Base-by-base conservation (phyloP, 2,329 filamentous ascomycete genomes). In the Chaetomium sp. region DNA sequence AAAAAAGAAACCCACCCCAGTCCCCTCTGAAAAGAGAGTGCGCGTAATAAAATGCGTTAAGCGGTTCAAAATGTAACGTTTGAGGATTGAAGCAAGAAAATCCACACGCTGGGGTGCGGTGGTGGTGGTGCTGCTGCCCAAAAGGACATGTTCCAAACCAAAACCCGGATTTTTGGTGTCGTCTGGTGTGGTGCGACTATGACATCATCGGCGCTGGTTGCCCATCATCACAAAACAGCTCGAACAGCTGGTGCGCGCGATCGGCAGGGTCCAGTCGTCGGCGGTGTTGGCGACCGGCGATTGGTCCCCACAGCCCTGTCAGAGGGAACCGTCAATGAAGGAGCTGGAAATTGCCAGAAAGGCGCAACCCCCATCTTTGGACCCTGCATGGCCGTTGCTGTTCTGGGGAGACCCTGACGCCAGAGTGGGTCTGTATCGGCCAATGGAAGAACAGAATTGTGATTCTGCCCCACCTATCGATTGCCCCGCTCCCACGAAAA, bases 381-480 rank as follows among this genome's bases (percentile, higher is more conserved):
- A 32, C 52, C 52, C 52, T 53, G 52, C 51, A 53, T 53, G 43
- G 14, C 12, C 19, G 32, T n/a, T n/a, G n/a, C 33, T 4, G 41
- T 8, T 47, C 35, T 35, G 45, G 1, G 11, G 3, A 35, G 44
- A 46, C 27, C 10, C 36, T 33, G 6, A 7, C 45, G 34, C 9
- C 34, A 40, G 4, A 42, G 49, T 9, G 41, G 50, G 36, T 35
- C 19, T 46, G 50, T 36, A 14, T 32, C 43, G 42, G 36, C 60
- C 58, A 64, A 62, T 63, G 54, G 58, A 27, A 51, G 10, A 10
- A n/a, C 41, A 58, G 54, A 62, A 61, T 62, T 45, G 59, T 12
- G 41, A 14, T 27, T 27, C 19, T 27, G 41, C 27, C 51, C 38
- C 44, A 49, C 37, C 53, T 59, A 55, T 54, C 60, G 42, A 49